Evolutionary conservation across 805 yeast genomes (phyloP), one percentile per base, ranked within the genome.

Genomic region (Brettanomyces bruxellensis): DNA sequence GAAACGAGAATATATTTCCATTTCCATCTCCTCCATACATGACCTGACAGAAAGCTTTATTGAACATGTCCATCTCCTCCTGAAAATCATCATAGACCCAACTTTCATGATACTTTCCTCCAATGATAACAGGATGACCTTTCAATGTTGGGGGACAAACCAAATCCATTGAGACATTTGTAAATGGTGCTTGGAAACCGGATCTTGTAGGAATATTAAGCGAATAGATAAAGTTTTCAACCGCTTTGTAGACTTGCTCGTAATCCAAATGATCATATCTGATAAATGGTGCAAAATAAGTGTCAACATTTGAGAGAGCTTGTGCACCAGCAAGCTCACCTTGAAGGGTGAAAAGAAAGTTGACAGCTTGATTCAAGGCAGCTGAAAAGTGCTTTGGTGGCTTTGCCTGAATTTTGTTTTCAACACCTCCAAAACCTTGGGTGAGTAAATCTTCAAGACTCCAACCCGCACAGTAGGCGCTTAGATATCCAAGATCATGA

Each of bases 271-370:
- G 25, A 25, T 40, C 42, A 9, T 25, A 11, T 9, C 42, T 18
- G 25, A 40, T 40, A 25, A 40, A 40, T n/a, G 42, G 42, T 13
- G 42, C 42, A 18, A 40, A 13, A 28, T 40, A 40, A 2, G 42
- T 40, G 28, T 40, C 42, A n/a, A 40, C 25, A 22, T 40, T 40
- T 11, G 42, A 40, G 18, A 40, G 25, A 25, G 42, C 42, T n/a
- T 40, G 42, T 8, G 42, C 42, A 40, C 42, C 42, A 13, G 42
- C 42, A 12, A 40, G 34, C 34, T 40, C 42, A 25, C 42, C 42
- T 25, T 40, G 42, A 25, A 40, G 42, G 8, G 34, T 40, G 42
- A 40, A 40, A 8, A 40, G n/a, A 32, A 40, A 40, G 42, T 40
- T 40, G 34, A 40, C 42, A 18, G 34, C 3, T 40, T 40, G 42